Evolutionary conservation across 148 eudicot species (phyloP), one percentile per base, ranked within the genome.

Genomic region (Persicaria maculosa): DNA sequence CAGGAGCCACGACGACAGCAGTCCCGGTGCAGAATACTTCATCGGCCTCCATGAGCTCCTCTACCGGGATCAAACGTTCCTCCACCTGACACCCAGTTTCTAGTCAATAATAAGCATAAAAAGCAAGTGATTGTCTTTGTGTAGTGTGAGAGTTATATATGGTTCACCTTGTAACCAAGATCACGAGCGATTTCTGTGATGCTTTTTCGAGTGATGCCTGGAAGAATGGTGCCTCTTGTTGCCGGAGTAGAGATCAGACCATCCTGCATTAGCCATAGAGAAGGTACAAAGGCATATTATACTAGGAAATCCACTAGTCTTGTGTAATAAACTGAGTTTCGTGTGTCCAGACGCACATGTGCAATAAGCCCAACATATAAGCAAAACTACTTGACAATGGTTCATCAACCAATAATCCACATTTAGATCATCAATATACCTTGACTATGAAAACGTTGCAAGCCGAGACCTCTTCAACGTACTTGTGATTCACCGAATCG

Each of bases 1-100:
- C 97, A 16, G 90, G 83, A 64, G 84, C 84, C 80, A 90, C 79
- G 50, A 79, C 86, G 57, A 89, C 88, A 43, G 97, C 97, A 68
- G 92, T 93, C 73, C 94, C 92, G 0, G 97, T 91, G 85, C 97
- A 87, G 72, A 93, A 93, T 72, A 91, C 92, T 84, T 93, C 98
- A 73, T 91, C 98, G 25, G 86, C 92, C 36, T 79, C 83, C 9
- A 86, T 75, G 74, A 93, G 57, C 76, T 93, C 97, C 43, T 93
- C 92, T 5, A 89, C 84, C 0, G 84, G 79, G 61, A 93, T 74
- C 2, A 72, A 71, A 9, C 98, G 77, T 75, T 91, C 40, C 40
- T 89, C 89, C 53, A 93, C 98, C 98, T 93, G 72, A 71, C 54
- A 0, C 11, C 57, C 40, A 0, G n/a, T 53, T 53, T 53, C n/a